phyloP scores from a whole-genome alignment of 345 rosid species.

The Populus simonii region DNA sequence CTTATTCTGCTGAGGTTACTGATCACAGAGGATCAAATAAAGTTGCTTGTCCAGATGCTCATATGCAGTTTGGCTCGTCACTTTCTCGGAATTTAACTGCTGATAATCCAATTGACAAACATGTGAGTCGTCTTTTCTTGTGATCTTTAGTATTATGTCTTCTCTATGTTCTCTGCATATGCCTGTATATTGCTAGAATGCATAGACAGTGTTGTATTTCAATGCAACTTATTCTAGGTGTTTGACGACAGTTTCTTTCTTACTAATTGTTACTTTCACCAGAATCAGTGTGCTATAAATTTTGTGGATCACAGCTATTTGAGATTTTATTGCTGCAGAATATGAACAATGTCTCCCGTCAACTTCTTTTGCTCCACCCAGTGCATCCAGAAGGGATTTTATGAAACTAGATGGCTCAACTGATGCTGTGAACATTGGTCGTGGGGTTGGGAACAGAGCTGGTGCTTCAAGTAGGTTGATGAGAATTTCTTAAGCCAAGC shows the following conservation, averaged over 20 bases:
- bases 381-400: conserved; percentile 20
- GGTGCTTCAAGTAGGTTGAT: conserved; percentile 38
- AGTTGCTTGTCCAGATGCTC: conserved; percentile 18
- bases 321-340: conserved; percentile 23
- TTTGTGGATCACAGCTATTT: neutral
- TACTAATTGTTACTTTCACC: neutral
- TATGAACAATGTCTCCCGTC: conserved; percentile 25
- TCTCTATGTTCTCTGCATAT: neutral
- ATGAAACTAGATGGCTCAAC: conserved; percentile 23
- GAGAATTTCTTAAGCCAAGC: conserved; percentile 36
- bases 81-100: conserved; percentile 20
- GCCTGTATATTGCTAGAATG: neutral
- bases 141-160: neutral
- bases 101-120: conserved; percentile 16
- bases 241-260: neutral
- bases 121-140: conserved; percentile 20
- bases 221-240: neutral
- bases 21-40: conserved; percentile 22
- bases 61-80: conserved; percentile 17
- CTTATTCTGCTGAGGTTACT: conserved; percentile 22
- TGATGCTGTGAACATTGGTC: conserved; percentile 22
- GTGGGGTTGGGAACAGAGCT: conserved; percentile 23
- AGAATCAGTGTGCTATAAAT: neutral
- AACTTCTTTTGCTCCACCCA: conserved; percentile 25
- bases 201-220: neutral